These are phyloP conservation scores for Claviceps africana DNA, from an alignment of 2,329 filamentous ascomycete species.

Conservation along the genomic window DNA sequence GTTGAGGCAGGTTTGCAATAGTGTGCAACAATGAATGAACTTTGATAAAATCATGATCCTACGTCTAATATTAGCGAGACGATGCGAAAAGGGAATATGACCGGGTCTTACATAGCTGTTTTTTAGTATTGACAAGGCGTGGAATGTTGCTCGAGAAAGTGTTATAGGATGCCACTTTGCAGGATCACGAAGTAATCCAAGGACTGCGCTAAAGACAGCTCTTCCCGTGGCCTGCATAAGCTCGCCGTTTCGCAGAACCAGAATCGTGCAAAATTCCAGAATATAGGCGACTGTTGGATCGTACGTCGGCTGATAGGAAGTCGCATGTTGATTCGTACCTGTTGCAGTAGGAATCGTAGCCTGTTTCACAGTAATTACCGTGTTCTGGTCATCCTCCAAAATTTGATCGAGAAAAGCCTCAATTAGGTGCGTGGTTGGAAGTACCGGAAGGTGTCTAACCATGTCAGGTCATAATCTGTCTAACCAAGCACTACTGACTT, in stretches of 20 bases:
- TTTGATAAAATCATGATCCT: slow-evolving; percentile 84
- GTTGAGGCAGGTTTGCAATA: slow-evolving; percentile 74
- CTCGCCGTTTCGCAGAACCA: slow-evolving; percentile 62
- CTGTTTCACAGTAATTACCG: slow-evolving; percentile 81
- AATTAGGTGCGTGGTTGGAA: slow-evolving; percentile 28
- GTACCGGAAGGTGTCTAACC: slow-evolving; percentile 24
- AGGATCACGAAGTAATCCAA: slow-evolving; percentile 67
- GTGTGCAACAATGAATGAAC: slow-evolving; percentile 84
- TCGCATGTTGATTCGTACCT: slow-evolving; percentile 31
- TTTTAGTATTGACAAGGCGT: slow-evolving; percentile 68
- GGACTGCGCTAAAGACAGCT: slow-evolving; percentile 64
- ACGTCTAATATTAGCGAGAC: slow-evolving; percentile 11
- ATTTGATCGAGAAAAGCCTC: slow-evolving; percentile 65
- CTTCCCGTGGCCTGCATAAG: slow-evolving; percentile 64
- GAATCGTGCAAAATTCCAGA: slow-evolving; percentile 75
- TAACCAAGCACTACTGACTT: slow-evolving; percentile 21
- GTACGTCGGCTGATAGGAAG: slow-evolving; percentile 44
- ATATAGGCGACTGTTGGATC: slow-evolving; percentile 80
- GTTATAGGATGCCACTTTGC: slow-evolving; percentile 69
- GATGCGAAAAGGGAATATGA: background rate
- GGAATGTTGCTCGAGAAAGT: slow-evolving; percentile 72
- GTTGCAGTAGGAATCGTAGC: slow-evolving; percentile 55
- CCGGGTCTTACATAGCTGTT: slow-evolving; percentile 62
- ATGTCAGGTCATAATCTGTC: background rate
- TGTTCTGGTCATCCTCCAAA: slow-evolving; percentile 65